These are phyloP conservation scores for Tulasnella sp. DNA, from an alignment of 768 basidiomycete genomes.

Conservation along the genomic window DNA sequence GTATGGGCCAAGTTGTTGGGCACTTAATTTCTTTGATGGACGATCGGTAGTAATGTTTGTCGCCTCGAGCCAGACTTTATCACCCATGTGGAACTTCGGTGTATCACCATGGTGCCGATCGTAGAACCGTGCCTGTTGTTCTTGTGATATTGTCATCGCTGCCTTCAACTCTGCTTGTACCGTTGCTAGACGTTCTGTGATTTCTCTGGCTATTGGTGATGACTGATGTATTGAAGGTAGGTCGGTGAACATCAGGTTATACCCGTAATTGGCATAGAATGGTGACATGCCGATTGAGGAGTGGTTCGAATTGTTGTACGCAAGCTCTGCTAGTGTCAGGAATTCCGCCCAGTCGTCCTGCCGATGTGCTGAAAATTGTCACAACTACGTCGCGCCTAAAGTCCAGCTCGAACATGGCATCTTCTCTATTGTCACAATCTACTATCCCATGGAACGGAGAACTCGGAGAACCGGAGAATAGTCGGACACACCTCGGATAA, in stretches of 20 bases:
- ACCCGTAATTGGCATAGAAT: slow-evolving; percentile 21
- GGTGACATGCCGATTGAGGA: slow-evolving; percentile 25
- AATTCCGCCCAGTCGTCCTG: slow-evolving; percentile 23
- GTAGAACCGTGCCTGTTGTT: not conserved
- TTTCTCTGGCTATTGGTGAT: not conserved
- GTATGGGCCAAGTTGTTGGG: slow-evolving; percentile 12
- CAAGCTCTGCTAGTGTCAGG: slow-evolving; percentile 22
- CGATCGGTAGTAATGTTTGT: slow-evolving; percentile 6
- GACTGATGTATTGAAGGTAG: not conserved
- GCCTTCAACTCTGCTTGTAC: not conserved
- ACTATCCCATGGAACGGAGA: no score
- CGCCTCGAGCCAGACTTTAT: slow-evolving; percentile 11
- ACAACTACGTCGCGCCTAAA: no score
- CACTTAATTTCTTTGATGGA: slow-evolving; percentile 11
- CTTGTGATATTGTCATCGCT: not conserved
- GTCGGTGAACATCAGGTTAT: not conserved
- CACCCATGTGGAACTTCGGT: slow-evolving; percentile 10
- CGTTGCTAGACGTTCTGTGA: not conserved
- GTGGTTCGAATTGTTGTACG: slow-evolving; percentile 28
- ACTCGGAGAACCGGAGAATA: no score
- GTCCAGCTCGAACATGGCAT: no score
- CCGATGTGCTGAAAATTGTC: not conserved
- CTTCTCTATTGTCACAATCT: no score
- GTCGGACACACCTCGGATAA: no score
- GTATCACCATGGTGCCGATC: not conserved